Base-by-base conservation (phyloP, 2,329 filamentous ascomycete genomes). In the Tolypocladium guangdongense region DNA sequence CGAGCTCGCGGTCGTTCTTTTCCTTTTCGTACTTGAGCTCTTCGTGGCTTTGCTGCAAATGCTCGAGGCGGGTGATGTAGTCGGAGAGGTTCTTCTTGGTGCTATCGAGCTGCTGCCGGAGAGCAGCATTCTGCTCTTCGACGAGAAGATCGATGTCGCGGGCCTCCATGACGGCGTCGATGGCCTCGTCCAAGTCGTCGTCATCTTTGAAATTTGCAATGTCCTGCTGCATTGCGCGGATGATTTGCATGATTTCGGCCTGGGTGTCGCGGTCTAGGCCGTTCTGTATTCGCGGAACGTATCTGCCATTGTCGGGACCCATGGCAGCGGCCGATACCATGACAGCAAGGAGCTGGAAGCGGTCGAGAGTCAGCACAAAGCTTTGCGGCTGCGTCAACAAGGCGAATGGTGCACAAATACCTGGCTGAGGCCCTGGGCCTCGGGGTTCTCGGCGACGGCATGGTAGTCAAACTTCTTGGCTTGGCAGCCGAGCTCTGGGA, bases 11-110 rank as follows among this genome's bases (percentile, higher is more conserved):
- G 52, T 80, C 75, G 43, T 81, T 74, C 59, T 78, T 77, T 55
- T 81, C 77, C 52, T 83, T 81, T 61, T 87, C 76, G 49, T 79
- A 77, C 60, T 86, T 80, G 47, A 87, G 69, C 58, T 83, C 80
- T 57, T 89, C 84, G 57, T 88, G 76, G 50, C 76, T 82, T 56
- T 78, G 75, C 59, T 83, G 77, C 20, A 86, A 69, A 62, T 80
- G 75, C 54, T 83, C 81, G 50, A 84, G 71, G 22, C 81, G 76
- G 7, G 80, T 77, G 53, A 79, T 77, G 56, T 81, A 75, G 63
- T 83, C 78, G 45, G 80, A 81, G 53, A 80, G 74, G 41, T 75
- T 75, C 63, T 82, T 83, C 58, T 74, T 79, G 45, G 79, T 70
- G 7, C 70, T 67, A 18, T 82, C 78, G 36, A 77, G 71, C 59